Evolutionary conservation across 163 green algal species (phyloP), one percentile per base, ranked within the genome.

Genomic region (Scenedesmus sp.): DNA sequence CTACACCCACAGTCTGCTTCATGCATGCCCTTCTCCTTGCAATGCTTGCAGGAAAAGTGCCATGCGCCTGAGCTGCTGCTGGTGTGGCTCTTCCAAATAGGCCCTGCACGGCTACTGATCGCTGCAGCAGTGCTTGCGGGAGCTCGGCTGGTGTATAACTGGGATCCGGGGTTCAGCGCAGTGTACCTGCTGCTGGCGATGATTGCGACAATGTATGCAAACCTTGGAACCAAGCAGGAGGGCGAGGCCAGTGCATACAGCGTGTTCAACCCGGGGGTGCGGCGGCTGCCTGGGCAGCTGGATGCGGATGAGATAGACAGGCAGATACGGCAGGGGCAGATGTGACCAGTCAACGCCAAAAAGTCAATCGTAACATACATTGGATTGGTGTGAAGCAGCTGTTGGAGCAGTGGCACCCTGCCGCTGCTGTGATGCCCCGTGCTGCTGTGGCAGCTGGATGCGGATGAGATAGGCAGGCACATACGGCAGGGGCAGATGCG

Each of bases 241-340:
- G 96, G 96, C 12, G 95, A 97, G 89, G 88, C 90, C 15, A 95
- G 89, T 15, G 96, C 96, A 0, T 98, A 98, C 91, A 94, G 84
- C 64, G 94, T 98, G 74, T 98, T 97, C 95, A 98, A 98, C 89
- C 84, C 91, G 0, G 92, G 92, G 4, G 83, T 96, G 73, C 91
- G 90, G 67, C 92, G 94, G 54, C 81, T 97, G 87, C 96, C 96
- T 3, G 96, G 96, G 34, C 94, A 97, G 90, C 92, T 98, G 67
- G 96, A 97, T 87, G 96, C 95, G 8, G 96, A 96, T 13, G 87
- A 96, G 81, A 82, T 98, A 12, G 96, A 98, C 84, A n/a, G 90
- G n/a, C 94, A 97, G 92, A 92, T 98, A 81, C 92, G 95, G 20
- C 82, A 55, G 73, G 96, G 95, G 0, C 95, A 97, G 81, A 93